Evolutionary conservation across 305 asterid genomes (phyloP).

Genomic region (Solanum hybrid): DNA sequence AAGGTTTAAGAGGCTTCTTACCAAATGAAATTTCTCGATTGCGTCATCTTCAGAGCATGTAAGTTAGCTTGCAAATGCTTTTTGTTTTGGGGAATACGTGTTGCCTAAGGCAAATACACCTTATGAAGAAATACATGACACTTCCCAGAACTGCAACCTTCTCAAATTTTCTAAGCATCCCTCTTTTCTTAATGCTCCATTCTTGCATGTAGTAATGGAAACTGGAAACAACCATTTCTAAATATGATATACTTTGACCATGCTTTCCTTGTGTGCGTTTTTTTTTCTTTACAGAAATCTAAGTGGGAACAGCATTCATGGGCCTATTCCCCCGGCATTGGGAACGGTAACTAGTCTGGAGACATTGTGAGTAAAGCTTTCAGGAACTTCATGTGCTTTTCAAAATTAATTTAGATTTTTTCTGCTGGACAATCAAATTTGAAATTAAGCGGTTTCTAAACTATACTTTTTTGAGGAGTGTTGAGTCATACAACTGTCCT

Average conservation of each 20-base stretch:
- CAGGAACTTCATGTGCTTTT: background rate
- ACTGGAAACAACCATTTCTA: background rate
- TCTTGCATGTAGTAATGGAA: background rate
- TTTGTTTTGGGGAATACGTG: background rate
- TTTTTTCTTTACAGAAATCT: constrained; percentile 50
- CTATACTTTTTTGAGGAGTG: background rate
- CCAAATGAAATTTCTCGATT: constrained; percentile 63
- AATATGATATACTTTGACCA: background rate
- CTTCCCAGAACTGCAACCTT: background rate
- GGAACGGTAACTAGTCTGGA: constrained; percentile 58
- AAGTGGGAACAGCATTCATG: constrained; percentile 81
- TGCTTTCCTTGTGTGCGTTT: constrained; percentile 6
- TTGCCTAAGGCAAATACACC: background rate
- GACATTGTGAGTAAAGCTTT: constrained; percentile 49
- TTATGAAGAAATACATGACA: background rate
- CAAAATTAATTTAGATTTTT: background rate
- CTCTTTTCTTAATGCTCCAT: background rate
- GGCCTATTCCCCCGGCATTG: constrained; percentile 69
- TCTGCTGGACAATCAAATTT: background rate
- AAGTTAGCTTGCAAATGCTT: constrained; percentile 22
- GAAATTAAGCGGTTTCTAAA: background rate
- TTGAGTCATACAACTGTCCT: background rate
- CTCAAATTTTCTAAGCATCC: background rate
- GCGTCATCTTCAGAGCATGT: constrained; percentile 91
- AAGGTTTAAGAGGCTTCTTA: constrained; percentile 80